Conservation (phyloP, 1,139 yeast genomes). For the Sugiyamaella pinicola region DNA sequence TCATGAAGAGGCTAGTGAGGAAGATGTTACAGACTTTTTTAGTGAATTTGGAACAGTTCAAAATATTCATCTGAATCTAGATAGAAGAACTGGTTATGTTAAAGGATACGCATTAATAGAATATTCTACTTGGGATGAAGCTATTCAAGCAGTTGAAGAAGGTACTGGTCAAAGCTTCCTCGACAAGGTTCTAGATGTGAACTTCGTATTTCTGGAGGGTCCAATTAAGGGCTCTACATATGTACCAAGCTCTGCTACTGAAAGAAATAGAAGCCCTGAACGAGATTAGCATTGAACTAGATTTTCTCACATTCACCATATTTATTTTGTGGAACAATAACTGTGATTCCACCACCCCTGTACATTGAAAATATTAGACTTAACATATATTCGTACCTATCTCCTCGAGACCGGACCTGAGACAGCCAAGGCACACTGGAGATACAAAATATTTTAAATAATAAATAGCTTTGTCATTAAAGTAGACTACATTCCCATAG, state of each 20-base stretch:
- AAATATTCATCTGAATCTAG: constrained; percentile 48
- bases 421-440: neutral
- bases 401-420: neutral
- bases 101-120: constrained; percentile 51
- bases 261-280: constrained; percentile 14
- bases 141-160: constrained; percentile 41
- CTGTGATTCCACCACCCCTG: too few relatives aligned
- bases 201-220: constrained; percentile 42
- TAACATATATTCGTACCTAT: too few relatives aligned
- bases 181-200: constrained; percentile 42
- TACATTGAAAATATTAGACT: too few relatives aligned
- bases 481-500: constrained; percentile 17
- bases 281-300: neutral
- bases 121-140: constrained; percentile 42
- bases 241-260: neutral
- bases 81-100: constrained; percentile 49
- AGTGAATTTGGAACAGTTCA: constrained; percentile 47
- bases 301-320: neutral
- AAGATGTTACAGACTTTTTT: constrained; percentile 47
- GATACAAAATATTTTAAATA: neutral
- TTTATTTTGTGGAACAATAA: too few relatives aligned
- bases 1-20: constrained; percentile 52
- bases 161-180: constrained; percentile 42
- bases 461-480: constrained; percentile 10
- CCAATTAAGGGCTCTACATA: constrained; percentile 4